Evolutionary conservation across 192 early-diverging fungal species (phyloP).

Genomic region (Gamsiella multidivaricata): DNA sequence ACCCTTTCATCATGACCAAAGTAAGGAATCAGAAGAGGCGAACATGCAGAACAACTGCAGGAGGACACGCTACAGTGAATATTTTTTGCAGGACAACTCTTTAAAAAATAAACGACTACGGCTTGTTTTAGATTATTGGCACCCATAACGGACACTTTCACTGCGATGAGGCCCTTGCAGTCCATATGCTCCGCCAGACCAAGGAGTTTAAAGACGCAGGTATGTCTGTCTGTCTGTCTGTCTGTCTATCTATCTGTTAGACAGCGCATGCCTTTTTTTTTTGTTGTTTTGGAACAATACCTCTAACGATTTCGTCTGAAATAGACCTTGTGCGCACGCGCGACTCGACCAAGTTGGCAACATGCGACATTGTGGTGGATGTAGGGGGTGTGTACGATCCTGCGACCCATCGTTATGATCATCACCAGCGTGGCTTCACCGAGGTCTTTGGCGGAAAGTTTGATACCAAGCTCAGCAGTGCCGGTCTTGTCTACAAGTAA

Average conservation of each 20-base stretch:
- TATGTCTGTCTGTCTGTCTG: no score
- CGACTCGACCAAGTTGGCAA: conserved; percentile 79
- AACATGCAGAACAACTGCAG: neutral
- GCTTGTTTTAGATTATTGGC: conserved; percentile 78
- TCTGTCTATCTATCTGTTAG: no score
- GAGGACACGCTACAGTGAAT: neutral
- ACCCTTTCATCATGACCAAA: conserved; percentile 30
- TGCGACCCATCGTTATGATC: conserved; percentile 79
- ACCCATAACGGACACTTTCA: conserved; percentile 90
- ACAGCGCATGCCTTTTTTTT: neutral
- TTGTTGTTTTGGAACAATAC: neutral
- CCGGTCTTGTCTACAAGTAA: conserved; percentile 95
- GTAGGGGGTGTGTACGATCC: conserved; percentile 94
- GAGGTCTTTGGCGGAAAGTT: conserved; percentile 85
- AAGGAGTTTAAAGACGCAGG: conserved; percentile 70
- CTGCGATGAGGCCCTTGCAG: conserved; percentile 93
- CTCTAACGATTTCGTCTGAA: neutral
- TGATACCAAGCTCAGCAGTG: conserved; percentile 90
- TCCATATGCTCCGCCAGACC: conserved; percentile 82
- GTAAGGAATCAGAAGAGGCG: neutral
- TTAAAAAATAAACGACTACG: no score
- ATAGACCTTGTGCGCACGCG: conserved; percentile 80
- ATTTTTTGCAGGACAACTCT: no score
- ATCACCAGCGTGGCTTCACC: conserved; percentile 93
- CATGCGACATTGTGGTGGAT: conserved; percentile 91